These are phyloP conservation scores for Hypoxylon lienhwacheense DNA, from an alignment of 495 filamentous ascomycete genomes.

Conservation along the genomic window DNA sequence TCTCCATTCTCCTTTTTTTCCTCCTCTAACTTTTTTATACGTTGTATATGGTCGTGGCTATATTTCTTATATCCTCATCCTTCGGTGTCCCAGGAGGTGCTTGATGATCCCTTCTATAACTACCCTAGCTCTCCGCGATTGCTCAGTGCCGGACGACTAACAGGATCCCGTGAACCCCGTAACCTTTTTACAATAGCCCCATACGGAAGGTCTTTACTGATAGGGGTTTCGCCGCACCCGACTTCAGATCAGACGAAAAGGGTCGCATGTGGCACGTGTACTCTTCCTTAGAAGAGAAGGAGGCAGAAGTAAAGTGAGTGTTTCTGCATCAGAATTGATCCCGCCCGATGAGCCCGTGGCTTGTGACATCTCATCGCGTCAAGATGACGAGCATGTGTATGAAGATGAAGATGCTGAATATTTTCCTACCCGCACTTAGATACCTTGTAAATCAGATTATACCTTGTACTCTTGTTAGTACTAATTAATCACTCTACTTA, in stretches of 20 bases:
- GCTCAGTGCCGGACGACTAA: conserved; percentile 2
- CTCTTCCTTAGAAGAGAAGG: conserved; percentile 29
- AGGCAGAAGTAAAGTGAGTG: not conserved
- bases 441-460: too few relatives aligned
- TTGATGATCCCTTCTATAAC: conserved; percentile 24
- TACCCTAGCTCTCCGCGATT: conserved; percentile 6
- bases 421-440: too few relatives aligned
- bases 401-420: not conserved
- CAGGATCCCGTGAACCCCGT: not conserved
- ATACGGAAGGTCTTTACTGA: conserved; percentile 24
- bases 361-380: not conserved
- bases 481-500: too few relatives aligned
- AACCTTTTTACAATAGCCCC: conserved; percentile 13
- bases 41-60: not conserved
- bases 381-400: conserved; percentile 6
- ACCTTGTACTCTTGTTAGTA: too few relatives aligned
- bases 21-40: not conserved
- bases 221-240: conserved; percentile 17
- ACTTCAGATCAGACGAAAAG: conserved; percentile 15
- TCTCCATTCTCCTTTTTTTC: too few relatives aligned
- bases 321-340: not conserved
- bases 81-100: not conserved
- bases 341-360: too few relatives aligned
- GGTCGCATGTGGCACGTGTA: conserved; percentile 21
- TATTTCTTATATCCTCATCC: not conserved